Percentiles rank a stretch among this genome's conserved stretches.
Conservation (phyloP, 140 eudicot genomes). For the Anethum foeniculum region DNA sequence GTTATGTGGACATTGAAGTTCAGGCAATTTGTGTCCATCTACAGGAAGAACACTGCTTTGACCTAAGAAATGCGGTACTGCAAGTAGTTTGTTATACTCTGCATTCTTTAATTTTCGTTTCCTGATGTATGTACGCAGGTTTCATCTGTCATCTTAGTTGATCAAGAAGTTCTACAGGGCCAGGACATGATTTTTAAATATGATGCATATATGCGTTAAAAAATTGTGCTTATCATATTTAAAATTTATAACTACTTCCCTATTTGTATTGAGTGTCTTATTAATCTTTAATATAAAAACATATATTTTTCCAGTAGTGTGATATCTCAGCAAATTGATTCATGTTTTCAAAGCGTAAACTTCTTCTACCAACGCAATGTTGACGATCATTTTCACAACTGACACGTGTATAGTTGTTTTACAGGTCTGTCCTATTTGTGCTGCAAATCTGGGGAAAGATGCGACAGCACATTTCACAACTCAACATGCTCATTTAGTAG, state of each 20-base stretch:
- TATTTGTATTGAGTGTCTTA: not conserved
- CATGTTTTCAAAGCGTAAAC: not conserved
- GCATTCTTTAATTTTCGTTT: not conserved
- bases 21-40: constrained; percentile 59
- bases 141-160: not conserved
- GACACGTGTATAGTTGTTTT: constrained; percentile 13
- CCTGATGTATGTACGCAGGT: not conserved
- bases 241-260: not conserved
- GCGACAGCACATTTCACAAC: constrained; percentile 56
- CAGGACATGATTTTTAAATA: not conserved
- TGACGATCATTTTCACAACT: not conserved
- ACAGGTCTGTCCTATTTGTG: constrained; percentile 92
- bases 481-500: constrained; percentile 70
- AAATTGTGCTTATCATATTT: not conserved
- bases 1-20: constrained; percentile 73
- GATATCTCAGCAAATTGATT: not conserved
- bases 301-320: not conserved
- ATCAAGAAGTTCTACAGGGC: not conserved
- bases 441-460: constrained; percentile 80
- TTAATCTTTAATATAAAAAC: not conserved
- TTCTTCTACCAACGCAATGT: not conserved
- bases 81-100: not conserved
- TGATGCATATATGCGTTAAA: not conserved
- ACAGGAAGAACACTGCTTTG: constrained; percentile 85
- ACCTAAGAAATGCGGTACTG: constrained; percentile 71